Conservation (phyloP, 2,329 filamentous ascomycete species). For the Colletotrichum spaethianum region DNA sequence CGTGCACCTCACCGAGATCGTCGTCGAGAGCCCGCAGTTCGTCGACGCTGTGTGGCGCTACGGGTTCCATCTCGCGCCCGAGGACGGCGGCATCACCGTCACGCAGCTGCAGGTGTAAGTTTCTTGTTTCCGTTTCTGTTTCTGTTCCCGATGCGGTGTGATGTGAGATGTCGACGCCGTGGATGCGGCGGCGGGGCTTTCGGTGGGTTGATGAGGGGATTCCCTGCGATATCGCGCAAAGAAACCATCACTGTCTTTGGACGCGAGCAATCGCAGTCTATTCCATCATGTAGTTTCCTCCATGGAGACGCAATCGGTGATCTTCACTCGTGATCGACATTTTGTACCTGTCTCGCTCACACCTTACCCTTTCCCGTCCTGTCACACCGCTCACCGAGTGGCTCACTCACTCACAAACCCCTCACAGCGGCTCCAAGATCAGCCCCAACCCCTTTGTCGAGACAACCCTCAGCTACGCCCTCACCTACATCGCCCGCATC, state of each 20-base stretch:
- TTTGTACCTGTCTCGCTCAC: background rate
- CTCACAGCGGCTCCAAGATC: slow-evolving; percentile 35
- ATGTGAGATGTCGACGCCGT: slow-evolving; percentile 1
- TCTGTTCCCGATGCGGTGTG: background rate
- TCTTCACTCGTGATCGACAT: background rate
- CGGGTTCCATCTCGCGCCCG: slow-evolving; percentile 78
- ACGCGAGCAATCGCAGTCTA: background rate
- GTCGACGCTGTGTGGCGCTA: slow-evolving; percentile 90
- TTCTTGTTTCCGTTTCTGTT: slow-evolving; percentile 34
- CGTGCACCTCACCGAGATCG: slow-evolving; percentile 78
- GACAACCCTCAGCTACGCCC: slow-evolving; percentile 87
- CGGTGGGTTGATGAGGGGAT: slow-evolving; percentile 2
- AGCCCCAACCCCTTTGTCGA: slow-evolving; percentile 88
- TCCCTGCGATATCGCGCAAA: slow-evolving; percentile 15
- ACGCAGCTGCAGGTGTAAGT: slow-evolving; percentile 85
- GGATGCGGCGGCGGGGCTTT: background rate
- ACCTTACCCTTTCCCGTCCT: background rate
- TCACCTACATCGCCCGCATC: slow-evolving; percentile 80
- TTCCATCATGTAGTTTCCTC: background rate
- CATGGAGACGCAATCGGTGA: background rate
- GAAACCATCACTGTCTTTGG: background rate
- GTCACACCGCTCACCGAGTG: background rate
- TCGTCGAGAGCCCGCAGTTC: slow-evolving; percentile 95
- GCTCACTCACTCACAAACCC: slow-evolving; percentile 13
- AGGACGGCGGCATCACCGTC: slow-evolving; percentile 84